These are phyloP conservation scores for Ustilago vetiveriae DNA, from an alignment of 1,284 basidiomycete species.

Conservation along the genomic window DNA sequence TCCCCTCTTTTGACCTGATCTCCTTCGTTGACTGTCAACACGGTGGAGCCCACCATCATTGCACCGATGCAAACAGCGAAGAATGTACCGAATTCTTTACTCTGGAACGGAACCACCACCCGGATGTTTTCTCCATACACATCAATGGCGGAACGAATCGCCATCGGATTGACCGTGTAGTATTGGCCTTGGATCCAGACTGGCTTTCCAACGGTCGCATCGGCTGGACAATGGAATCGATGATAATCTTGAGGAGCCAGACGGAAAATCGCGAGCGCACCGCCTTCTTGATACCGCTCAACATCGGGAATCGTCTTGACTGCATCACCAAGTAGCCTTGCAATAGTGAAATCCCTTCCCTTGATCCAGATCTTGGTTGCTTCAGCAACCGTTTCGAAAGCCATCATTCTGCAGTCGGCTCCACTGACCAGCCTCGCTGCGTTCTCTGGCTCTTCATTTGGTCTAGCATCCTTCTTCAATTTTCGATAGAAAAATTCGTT, in stretches of 20 bases:
- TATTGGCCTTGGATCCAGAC: conserved; percentile 68
- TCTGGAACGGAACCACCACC: conserved; percentile 66
- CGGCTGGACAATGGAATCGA: conserved; percentile 91
- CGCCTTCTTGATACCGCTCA: conserved; percentile 79
- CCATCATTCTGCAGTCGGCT: conserved; percentile 94
- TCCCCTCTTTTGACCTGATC: conserved; percentile 81
- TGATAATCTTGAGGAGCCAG: conserved; percentile 89
- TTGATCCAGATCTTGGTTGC: conserved; percentile 97
- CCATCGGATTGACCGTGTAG: conserved; percentile 75
- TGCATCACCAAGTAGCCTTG: conserved; percentile 76
- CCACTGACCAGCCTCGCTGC: conserved; percentile 81
- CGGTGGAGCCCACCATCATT: conserved; percentile 74
- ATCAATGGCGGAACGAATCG: conserved; percentile 80
- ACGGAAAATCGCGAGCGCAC: conserved; percentile 77
- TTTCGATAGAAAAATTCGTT: conserved; percentile 93
- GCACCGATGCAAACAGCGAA: conserved; percentile 68
- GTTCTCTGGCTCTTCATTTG: conserved; percentile 78
- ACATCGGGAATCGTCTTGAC: conserved; percentile 65
- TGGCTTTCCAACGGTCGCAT: conserved; percentile 74
- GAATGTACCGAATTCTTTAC: conserved; percentile 49
- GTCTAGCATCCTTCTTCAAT: conserved; percentile 83
- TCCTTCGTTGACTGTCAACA: conserved; percentile 84
- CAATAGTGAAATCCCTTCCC: conserved; percentile 88
- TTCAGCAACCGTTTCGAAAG: conserved; percentile 82
- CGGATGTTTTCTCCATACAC: conserved; percentile 92